Evolutionary conservation across 192 early-diverging fungal species (phyloP).

Genomic region (Mortierella claussenii): DNA sequence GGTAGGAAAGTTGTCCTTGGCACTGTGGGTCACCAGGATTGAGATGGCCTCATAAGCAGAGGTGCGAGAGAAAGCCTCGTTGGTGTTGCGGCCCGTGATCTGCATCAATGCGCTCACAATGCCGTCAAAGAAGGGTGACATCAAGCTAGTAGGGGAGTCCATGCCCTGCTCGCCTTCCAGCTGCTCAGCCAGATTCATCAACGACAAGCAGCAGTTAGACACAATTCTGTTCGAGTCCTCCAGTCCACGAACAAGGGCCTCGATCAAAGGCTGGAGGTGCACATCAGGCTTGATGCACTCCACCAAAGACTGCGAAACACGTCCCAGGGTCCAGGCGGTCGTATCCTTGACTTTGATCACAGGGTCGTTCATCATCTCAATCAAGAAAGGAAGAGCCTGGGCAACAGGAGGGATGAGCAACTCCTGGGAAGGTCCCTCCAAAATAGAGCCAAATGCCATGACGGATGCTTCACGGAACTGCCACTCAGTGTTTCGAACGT

Average conservation of each 20-base stretch:
- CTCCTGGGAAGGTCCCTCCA: conserved; percentile 86
- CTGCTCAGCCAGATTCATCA: conserved; percentile 94
- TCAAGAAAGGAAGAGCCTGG: conserved; percentile 89
- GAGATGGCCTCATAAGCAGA: conserved; percentile 96
- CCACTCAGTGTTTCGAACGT: conserved; percentile 92
- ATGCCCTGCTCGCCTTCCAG: conserved; percentile 66
- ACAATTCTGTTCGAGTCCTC: conserved; percentile 90
- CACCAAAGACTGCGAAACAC: conserved; percentile 86
- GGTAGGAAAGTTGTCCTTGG: conserved; percentile 79
- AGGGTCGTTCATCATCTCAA: conserved; percentile 90
- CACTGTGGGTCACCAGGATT: conserved; percentile 75
- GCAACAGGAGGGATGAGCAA: conserved; percentile 77
- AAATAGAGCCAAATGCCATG: conserved; percentile 98
- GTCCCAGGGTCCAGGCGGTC: conserved; percentile 98
- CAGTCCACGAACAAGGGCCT: conserved; percentile 84
- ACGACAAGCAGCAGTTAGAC: conserved; percentile 94
- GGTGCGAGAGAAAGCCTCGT: conserved; percentile 89
- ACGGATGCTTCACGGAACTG: conserved; percentile 95
- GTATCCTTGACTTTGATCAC: conserved; percentile 95
- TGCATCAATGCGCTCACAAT: conserved; percentile 80
- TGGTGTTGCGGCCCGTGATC: conserved; percentile 75
- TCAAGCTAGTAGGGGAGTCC: conserved; percentile 69
- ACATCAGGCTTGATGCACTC: conserved; percentile 79
- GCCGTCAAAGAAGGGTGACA: conserved; percentile 89
- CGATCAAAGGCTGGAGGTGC: conserved; percentile 76